Conservation (phyloP, 179 eudicot genomes). For the Silene coronaria region DNA sequence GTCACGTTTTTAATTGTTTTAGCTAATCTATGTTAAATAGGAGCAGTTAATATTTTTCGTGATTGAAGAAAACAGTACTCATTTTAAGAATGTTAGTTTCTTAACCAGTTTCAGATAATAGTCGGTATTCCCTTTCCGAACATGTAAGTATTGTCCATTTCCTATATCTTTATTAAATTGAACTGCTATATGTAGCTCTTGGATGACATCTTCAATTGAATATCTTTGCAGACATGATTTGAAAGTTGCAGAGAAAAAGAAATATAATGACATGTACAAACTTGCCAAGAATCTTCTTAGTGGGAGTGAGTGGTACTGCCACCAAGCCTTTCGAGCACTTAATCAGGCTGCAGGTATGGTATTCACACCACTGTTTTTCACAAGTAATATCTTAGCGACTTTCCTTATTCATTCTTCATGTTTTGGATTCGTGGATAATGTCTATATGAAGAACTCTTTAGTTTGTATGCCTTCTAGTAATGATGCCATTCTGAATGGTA, state of each 20-base stretch:
- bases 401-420: not conserved
- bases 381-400: not conserved
- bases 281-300: slow-evolving; percentile 67
- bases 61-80: not conserved
- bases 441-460: not conserved
- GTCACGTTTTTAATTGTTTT: not conserved
- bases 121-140: slow-evolving; percentile 97
- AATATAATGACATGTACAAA: slow-evolving; percentile 64
- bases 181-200: not conserved
- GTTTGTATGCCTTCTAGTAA: not conserved
- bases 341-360: slow-evolving; percentile 94
- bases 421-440: not conserved
- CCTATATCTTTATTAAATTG: slow-evolving; percentile 15
- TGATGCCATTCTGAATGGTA: not conserved
- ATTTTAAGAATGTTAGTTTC: slow-evolving; percentile 22
- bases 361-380: not conserved
- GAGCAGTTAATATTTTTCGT: not conserved
- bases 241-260: slow-evolving; percentile 85
- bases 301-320: slow-evolving; percentile 95
- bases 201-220: not conserved
- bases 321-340: slow-evolving; percentile 94
- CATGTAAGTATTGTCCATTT: slow-evolving; percentile 47
- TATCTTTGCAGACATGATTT: slow-evolving; percentile 57
- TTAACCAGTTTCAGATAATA: slow-evolving; percentile 63
- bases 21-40: not conserved